Percentiles rank a stretch among this genome's conserved stretches.
Evolutionary conservation across 306 rosid species (phyloP).

Genomic region (Sicyos edulis): DNA sequence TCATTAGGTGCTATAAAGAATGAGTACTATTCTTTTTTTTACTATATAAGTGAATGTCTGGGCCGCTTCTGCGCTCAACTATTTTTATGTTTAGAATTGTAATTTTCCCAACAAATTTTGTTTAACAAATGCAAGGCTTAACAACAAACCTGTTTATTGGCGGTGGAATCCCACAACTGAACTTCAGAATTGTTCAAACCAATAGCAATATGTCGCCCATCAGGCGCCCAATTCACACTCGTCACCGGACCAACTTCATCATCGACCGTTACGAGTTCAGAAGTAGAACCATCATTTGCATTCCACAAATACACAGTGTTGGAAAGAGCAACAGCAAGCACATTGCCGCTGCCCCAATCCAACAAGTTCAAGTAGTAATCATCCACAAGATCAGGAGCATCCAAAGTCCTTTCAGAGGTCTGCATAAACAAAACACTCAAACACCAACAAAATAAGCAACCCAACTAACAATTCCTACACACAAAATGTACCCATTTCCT

Average conservation of each 20-base stretch:
- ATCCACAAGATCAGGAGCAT: constrained; percentile 66
- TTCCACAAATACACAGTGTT: constrained; percentile 60
- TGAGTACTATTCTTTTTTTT: not conserved
- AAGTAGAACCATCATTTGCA: constrained; percentile 49
- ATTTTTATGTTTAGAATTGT: too few species aligned
- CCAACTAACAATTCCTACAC: not conserved
- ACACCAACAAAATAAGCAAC: not conserved
- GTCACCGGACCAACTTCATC: constrained; percentile 65
- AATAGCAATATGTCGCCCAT: constrained; percentile 64
- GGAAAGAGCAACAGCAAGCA: constrained; percentile 59
- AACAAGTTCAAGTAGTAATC: constrained; percentile 65
- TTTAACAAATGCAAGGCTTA: not conserved
- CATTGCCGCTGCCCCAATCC: constrained; percentile 64
- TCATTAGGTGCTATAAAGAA: not conserved
- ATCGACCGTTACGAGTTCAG: constrained; percentile 53
- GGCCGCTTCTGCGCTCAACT: too few species aligned
- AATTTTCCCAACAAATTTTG: too few species aligned
- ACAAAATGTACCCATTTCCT: not conserved
- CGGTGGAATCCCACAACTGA: constrained; percentile 68
- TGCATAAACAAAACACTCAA: constrained; percentile 17
- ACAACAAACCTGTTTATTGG: constrained; percentile 36
- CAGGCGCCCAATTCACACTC: constrained; percentile 71
- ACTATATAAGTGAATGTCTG: too few species aligned
- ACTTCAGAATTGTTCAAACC: constrained; percentile 65
- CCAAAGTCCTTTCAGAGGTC: constrained; percentile 73